Conservation (phyloP, 768 basidiomycete species). For the Leccinum subtestaceum region DNA sequence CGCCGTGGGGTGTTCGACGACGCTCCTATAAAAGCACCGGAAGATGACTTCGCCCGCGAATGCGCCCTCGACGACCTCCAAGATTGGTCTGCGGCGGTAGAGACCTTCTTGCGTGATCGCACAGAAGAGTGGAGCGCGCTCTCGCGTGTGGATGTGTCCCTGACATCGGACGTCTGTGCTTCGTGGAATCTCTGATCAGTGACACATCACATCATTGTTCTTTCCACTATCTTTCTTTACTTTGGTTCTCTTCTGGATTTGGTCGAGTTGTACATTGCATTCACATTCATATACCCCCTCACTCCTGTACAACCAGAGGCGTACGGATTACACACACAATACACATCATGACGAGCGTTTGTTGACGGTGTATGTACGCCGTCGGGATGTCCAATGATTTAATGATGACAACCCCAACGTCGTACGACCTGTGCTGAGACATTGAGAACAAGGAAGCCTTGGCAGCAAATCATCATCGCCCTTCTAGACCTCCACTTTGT, state of each 20-base stretch:
- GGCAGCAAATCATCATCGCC: neutral
- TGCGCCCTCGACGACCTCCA: constrained; percentile 33
- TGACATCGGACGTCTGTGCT: constrained; percentile 16
- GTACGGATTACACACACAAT: neutral
- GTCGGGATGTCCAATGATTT: neutral
- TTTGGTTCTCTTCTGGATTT: neutral
- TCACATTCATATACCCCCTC: neutral
- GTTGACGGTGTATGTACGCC: neutral
- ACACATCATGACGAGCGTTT: neutral
- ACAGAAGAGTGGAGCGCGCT: constrained; percentile 20
- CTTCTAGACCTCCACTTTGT: neutral
- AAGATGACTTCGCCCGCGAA: constrained; percentile 26
- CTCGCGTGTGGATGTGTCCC: constrained; percentile 15
- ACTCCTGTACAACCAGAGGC: neutral
- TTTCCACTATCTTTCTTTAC: neutral
- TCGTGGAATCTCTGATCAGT: constrained; percentile 23
- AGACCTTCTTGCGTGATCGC: constrained; percentile 18
- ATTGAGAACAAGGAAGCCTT: neutral
- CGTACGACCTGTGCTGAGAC: neutral
- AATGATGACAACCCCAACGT: neutral
- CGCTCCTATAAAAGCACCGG: neutral
- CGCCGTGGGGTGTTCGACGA: neutral
- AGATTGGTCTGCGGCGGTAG: constrained; percentile 25
- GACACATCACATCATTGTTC: neutral
- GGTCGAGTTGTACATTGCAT: neutral